Percentiles rank a stretch among this genome's conserved stretches.
Conservation (phyloP, 1,284 basidiomycete species). For the Sporisorium sorghi region DNA sequence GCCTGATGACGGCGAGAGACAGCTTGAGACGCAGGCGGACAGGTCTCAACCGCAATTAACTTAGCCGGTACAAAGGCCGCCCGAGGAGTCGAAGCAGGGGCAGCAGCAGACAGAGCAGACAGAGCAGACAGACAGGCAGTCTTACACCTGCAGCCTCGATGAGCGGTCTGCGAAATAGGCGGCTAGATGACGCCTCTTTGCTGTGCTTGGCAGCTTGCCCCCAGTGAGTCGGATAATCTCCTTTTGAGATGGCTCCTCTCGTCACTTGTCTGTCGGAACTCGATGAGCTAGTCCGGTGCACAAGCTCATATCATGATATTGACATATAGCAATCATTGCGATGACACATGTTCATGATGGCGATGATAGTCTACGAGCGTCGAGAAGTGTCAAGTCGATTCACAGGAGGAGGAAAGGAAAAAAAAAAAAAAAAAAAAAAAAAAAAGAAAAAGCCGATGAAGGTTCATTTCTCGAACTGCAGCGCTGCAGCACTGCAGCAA, state of each 20-base stretch:
- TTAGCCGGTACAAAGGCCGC: conserved; percentile 13
- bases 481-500: not conserved
- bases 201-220: conserved; percentile 1
- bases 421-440: conserved; percentile 2
- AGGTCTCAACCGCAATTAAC: conserved; percentile 2
- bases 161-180: not conserved
- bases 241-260: not conserved
- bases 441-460: not conserved
- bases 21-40: conserved; percentile 1
- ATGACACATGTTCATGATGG: not conserved
- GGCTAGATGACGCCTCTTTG: conserved; percentile 1
- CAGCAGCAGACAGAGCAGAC: too few species aligned
- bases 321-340: too few species aligned
- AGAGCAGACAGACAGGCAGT: too few species aligned
- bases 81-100: too few species aligned
- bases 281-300: not conserved
- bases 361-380: not conserved
- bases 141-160: not conserved
- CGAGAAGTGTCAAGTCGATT: not conserved
- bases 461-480: not conserved
- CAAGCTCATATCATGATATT: not conserved
- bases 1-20: conserved; percentile 23
- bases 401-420: not conserved
- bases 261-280: not conserved
- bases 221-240: not conserved